Conservation (phyloP, 1,284 basidiomycete genomes). For the Cutaneotrichosporon mucoides region DNA sequence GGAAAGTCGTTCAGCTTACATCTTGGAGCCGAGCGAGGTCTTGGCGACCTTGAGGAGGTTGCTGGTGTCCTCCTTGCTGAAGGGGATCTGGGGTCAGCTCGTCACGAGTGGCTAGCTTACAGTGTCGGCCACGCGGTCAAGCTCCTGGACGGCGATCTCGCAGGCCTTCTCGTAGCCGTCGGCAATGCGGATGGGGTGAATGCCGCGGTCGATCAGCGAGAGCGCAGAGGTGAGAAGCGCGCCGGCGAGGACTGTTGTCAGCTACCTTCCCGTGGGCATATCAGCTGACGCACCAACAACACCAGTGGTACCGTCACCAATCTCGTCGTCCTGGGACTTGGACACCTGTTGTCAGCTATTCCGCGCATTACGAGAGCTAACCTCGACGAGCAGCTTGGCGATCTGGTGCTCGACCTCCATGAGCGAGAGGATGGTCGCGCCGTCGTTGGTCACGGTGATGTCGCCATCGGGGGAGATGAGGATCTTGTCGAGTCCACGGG, state of each 20-base stretch:
- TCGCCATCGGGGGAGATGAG: constrained; percentile 97
- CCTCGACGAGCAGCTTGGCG: constrained; percentile 92
- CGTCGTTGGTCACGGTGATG: constrained; percentile 98
- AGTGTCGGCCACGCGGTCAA: constrained; percentile 88
- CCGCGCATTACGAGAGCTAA: constrained; percentile 40
- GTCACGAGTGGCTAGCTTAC: constrained; percentile 1
- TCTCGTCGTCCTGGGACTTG: constrained; percentile 98
- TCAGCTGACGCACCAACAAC: constrained; percentile 74
- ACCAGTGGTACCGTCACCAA: constrained; percentile 98
- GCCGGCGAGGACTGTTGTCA: constrained; percentile 77
- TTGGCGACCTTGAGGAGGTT: constrained; percentile 92
- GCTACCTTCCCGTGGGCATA: not conserved
- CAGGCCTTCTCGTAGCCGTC: constrained; percentile 97
- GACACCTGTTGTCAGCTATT: constrained; percentile 51
- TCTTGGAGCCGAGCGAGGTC: constrained; percentile 96
- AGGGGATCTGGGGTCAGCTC: constrained; percentile 53
- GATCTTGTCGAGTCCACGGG: constrained; percentile 97
- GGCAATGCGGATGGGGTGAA: constrained; percentile 97
- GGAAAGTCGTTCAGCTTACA: constrained; percentile 40
- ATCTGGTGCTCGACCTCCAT: constrained; percentile 99
- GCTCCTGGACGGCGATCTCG: constrained; percentile 77
- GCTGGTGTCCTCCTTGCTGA: constrained; percentile 72
- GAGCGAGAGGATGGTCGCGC: constrained; percentile 89
- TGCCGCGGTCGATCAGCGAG: constrained; percentile 88
- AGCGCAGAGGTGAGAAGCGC: constrained; percentile 65